Conservation (phyloP, 208 protist genomes). For the Novymonas esmeraldas region DNA sequence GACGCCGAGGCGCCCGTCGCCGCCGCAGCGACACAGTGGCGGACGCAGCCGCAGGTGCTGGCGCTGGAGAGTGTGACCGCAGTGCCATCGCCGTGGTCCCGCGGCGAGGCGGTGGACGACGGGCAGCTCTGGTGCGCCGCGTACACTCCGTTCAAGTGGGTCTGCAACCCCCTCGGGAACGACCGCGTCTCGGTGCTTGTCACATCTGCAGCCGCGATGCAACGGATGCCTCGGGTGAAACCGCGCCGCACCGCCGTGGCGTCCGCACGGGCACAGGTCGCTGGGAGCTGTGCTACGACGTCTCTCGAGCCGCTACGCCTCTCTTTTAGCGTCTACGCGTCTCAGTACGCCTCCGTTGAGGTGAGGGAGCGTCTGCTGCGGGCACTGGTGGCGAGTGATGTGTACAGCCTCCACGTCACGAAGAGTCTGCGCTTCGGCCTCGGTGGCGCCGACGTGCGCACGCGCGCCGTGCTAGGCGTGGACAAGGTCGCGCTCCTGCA, state of each 20-base stretch:
- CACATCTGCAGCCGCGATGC: constrained; percentile 1
- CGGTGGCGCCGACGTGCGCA: not conserved
- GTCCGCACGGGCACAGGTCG: no score
- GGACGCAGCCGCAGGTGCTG: constrained; percentile 11
- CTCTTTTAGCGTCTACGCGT: constrained; percentile 15
- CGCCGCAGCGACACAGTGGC: constrained; percentile 14
- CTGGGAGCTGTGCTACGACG: not conserved
- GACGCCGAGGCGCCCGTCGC: constrained; percentile 20
- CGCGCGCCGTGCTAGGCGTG: not conserved
- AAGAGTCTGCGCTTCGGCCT: constrained; percentile 20
- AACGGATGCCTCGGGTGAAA: not conserved
- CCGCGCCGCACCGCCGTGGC: no score
- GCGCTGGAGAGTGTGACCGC: constrained; percentile 16
- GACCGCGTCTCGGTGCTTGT: constrained; percentile 7
- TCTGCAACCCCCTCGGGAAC: constrained; percentile 35
- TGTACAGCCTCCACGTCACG: constrained; percentile 24
- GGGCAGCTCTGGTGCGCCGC: constrained; percentile 20
- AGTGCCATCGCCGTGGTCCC: not conserved
- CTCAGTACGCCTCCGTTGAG: constrained; percentile 13
- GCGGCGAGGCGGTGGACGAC: not conserved
- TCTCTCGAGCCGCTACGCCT: constrained; percentile 11
- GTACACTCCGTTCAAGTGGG: constrained; percentile 40
- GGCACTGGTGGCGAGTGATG: not conserved
- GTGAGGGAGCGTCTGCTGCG: constrained; percentile 10
- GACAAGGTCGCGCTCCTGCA: constrained; percentile 2